These are phyloP conservation scores for Cladosporium phlei DNA, from an alignment of 2,329 filamentous ascomycete species.

Conservation along the genomic window DNA sequence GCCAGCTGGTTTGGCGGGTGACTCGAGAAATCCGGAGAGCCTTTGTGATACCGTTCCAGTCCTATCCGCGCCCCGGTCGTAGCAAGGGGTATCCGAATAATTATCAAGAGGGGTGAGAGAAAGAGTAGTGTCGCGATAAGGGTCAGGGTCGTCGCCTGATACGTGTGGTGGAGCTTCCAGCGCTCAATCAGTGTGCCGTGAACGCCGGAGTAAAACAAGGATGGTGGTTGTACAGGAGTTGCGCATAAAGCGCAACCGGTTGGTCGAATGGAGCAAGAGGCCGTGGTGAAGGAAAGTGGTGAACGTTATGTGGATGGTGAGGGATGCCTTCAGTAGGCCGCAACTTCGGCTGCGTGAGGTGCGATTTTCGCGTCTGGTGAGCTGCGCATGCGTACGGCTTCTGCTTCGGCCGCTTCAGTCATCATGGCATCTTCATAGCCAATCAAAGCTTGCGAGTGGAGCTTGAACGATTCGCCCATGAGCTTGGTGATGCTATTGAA, in stretches of 20 bases:
- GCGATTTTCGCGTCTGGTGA: constrained; percentile 20
- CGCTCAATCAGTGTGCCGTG: constrained; percentile 2
- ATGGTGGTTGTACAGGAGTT: background rate
- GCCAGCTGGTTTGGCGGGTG: constrained; percentile 10
- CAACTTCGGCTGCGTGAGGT: constrained; percentile 28
- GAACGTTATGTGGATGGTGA: constrained; percentile 1
- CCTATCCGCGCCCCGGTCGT: constrained; percentile 2
- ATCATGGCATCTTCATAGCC: constrained; percentile 82
- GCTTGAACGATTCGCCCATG: constrained; percentile 96
- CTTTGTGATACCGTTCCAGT: constrained; percentile 8
- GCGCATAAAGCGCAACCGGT: no score
- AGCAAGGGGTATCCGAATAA: constrained; percentile 10
- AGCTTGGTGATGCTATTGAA: constrained; percentile 73
- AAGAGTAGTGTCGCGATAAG: background rate
- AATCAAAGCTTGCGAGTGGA: constrained; percentile 89
- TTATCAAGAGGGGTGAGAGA: constrained; percentile 1
- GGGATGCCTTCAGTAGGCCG: constrained; percentile 25
- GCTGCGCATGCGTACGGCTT: constrained; percentile 19
- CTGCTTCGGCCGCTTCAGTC: constrained; percentile 35
- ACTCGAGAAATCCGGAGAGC: constrained; percentile 4
- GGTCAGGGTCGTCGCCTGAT: background rate
- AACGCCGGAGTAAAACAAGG: constrained; percentile 10
- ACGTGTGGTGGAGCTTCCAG: constrained; percentile 8
- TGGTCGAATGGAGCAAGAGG: background rate
- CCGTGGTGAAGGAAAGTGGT: background rate